Evolutionary conservation across 2,329 filamentous ascomycete genomes (phyloP).

Genomic region (Sporothrix sp.): DNA sequence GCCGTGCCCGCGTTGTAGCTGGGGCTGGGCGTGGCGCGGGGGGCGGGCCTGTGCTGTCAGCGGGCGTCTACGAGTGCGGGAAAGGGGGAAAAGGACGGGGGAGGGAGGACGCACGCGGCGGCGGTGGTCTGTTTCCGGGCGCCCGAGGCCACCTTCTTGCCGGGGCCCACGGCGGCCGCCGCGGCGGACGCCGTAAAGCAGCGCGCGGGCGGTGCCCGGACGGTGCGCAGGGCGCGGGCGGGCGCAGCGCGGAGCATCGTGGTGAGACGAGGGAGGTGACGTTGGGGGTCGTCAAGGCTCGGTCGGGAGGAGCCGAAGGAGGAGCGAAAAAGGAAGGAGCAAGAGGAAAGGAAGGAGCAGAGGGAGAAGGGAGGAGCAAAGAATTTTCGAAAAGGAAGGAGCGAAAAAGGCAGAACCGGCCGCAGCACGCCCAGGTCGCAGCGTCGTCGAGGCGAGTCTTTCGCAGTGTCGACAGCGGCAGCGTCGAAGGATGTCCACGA

Average conservation of each 20-base stretch:
- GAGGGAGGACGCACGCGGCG: conserved; percentile 24
- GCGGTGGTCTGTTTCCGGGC: conserved; percentile 43
- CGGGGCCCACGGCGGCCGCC: conserved; percentile 27
- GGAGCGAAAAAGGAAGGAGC: neutral
- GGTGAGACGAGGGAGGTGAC: neutral
- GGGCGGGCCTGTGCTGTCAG: conserved; percentile 18
- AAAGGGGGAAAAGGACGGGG: neutral
- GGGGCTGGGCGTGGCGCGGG: conserved; percentile 52
- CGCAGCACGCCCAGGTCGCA: neutral
- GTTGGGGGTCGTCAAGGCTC: no score
- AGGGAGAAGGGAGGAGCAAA: neutral
- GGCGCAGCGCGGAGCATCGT: conserved; percentile 39
- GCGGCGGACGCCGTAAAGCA: conserved; percentile 33
- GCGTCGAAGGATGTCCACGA: no score
- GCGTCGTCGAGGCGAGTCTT: no score
- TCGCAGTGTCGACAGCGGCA: no score
- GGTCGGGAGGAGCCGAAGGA: neutral
- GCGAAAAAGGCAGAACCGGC: neutral
- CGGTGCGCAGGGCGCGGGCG: conserved; percentile 37
- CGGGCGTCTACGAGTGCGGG: neutral
- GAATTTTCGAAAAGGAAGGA: neutral
- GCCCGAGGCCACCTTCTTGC: conserved; percentile 32
- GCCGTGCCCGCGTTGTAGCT: conserved; percentile 47
- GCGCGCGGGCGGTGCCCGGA: conserved; percentile 32
- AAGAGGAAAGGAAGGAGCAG: neutral